Percentiles rank a stretch among this genome's conserved stretches.
phyloP scores from a whole-genome alignment of 129 eudicot species.

The Helianthus tuberosus region DNA sequence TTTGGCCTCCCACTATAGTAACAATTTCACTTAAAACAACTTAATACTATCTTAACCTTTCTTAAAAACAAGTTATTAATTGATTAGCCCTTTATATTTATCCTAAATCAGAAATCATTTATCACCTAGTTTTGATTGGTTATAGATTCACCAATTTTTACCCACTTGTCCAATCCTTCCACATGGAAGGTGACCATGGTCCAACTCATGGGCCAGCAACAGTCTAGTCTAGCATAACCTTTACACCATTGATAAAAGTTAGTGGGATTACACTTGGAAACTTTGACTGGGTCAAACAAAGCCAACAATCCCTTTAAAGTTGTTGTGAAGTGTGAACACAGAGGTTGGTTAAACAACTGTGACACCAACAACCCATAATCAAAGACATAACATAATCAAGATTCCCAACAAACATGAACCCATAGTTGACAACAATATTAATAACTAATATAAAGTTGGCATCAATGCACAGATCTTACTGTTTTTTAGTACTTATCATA shows the following conservation, averaged over 20 bases:
- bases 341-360: constrained; percentile 6
- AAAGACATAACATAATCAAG: constrained; percentile 16
- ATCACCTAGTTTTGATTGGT: no score
- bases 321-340: constrained; percentile 25
- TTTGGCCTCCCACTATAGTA: no score
- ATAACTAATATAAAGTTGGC: constrained; percentile 17
- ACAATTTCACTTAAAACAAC: no score
- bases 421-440: constrained; percentile 18
- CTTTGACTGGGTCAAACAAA: constrained; percentile 41
- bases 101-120: no score
- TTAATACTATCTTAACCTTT: no score
- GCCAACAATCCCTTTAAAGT: constrained; percentile 20
- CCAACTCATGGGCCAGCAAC: constrained; percentile 24
- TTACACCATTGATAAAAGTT: constrained; percentile 38
- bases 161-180: not conserved
- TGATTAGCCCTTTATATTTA: no score
- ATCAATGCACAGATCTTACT: constrained; percentile 4
- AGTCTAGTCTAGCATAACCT: constrained; percentile 33
- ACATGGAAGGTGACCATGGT: constrained; percentile 23
- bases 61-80: no score
- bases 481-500: constrained; percentile 18
- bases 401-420: constrained; percentile 33
- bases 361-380: constrained; percentile 22
- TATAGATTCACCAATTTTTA: not conserved
- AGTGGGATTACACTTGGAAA: constrained; percentile 41